These are phyloP conservation scores for Salvia splendens DNA, from an alignment of 257 asterid species.

Conservation along the genomic window DNA sequence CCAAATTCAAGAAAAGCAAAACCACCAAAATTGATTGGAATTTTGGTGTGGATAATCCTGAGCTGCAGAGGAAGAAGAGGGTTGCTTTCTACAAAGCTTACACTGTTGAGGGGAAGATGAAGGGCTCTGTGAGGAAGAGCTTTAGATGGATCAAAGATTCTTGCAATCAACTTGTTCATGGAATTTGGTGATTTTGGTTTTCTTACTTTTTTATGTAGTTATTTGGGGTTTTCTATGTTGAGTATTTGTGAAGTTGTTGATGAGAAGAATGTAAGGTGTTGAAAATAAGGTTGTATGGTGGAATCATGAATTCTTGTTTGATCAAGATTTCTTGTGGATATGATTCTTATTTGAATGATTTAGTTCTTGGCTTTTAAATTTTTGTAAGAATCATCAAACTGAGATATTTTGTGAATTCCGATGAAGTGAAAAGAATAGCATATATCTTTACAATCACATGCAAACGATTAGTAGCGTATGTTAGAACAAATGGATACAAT, in stretches of 20 bases:
- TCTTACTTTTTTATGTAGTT: not conserved
- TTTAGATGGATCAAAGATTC: slow-evolving; percentile 76
- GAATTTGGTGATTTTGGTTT: slow-evolving; percentile 49
- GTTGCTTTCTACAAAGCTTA: slow-evolving; percentile 69
- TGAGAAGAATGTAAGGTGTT: too few species aligned
- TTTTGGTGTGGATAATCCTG: slow-evolving; percentile 57
- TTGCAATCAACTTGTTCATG: slow-evolving; percentile 61
- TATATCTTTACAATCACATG: too few species aligned
- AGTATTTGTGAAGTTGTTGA: not conserved
- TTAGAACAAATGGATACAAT: too few species aligned
- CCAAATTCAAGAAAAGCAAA: slow-evolving; percentile 48
- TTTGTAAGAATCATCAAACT: not conserved
- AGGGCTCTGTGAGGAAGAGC: slow-evolving; percentile 69
- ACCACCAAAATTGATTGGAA: slow-evolving; percentile 44
- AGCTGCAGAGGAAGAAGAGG: slow-evolving; percentile 77
- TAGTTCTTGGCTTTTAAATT: not conserved
- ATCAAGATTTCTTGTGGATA: slow-evolving; percentile 5
- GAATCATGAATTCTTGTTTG: not conserved
- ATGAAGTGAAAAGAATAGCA: too few species aligned
- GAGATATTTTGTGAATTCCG: too few species aligned
- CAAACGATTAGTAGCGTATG: too few species aligned
- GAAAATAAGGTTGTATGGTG: not conserved
- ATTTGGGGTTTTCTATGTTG: too few species aligned
- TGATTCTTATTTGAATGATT: not conserved
- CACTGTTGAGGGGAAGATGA: slow-evolving; percentile 66